Evolutionary conservation across 768 basidiomycete species (phyloP).

Genomic region (Amanita fuliginea): DNA sequence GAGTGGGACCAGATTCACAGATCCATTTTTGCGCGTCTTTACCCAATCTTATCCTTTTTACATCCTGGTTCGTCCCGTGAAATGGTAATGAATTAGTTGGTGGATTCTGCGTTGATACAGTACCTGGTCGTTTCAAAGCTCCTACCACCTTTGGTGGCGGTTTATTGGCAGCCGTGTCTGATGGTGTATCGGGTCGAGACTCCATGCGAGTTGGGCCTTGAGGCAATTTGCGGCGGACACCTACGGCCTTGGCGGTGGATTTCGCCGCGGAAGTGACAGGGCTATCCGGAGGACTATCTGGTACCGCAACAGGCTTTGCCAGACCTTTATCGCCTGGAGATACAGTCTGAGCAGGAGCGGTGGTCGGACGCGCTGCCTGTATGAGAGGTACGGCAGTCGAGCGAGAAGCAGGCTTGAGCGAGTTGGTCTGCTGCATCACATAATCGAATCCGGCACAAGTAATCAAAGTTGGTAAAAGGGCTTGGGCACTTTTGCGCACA

Average conservation of each 20-base stretch:
- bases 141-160: conserved; percentile 23
- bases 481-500: conserved; percentile 85
- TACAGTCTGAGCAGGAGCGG: conserved; percentile 12
- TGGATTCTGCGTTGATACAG: conserved; percentile 12
- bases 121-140: conserved; percentile 34
- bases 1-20: conserved; percentile 72
- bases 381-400: conserved; percentile 78
- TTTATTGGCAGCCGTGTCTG: conserved; percentile 22
- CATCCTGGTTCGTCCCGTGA: conserved; percentile 42
- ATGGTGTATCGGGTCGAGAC: conserved; percentile 31
- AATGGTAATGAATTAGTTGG: conserved; percentile 31
- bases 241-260: conserved; percentile 38
- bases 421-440: conserved; percentile 76
- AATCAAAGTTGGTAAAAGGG: conserved; percentile 68
- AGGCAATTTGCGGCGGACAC: conserved; percentile 66
- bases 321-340: conserved; percentile 16
- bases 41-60: conserved; percentile 52
- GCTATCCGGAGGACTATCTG: conserved; percentile 28
- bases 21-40: conserved; percentile 80
- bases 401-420: conserved; percentile 87
- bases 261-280: conserved; percentile 28
- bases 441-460: conserved; percentile 68
- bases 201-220: conserved; percentile 45
- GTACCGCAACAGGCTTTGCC: conserved; percentile 16
- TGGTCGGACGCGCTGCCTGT: conserved; percentile 63